Evolutionary conservation across 1,284 basidiomycete species (phyloP), one percentile per base, ranked within the genome.

Genomic region (Marasmius tenuissimus): DNA sequence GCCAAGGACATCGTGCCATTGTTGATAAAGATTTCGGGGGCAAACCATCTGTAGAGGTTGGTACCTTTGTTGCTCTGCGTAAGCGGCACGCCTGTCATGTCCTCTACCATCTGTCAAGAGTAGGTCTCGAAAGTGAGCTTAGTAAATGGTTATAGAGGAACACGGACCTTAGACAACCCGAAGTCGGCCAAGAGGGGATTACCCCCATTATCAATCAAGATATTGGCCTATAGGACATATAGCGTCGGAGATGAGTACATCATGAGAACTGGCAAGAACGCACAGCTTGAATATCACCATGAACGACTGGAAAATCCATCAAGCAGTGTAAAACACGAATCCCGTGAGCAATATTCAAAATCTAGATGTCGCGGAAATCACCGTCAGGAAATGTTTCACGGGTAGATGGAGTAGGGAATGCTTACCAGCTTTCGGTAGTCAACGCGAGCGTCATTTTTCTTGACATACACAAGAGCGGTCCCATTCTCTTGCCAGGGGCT

Each of bases 401-500:
- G 37, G 7, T n/a, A 61, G 55, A 18, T 20, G n/a, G 27, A 37
- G 7, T 39, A 16, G 20, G 12, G 20, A 33, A 51, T 37, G 69
- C 71, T 62, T 61, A 83, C 82, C 67, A 85, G 68, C 33, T 72
- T 63, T 42, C 69, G 61, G 60, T 85, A 80, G 60, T 84, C 75
- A 9, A 79, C 73, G 11, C 71, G 67, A 27, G 34, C 42, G 49
- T 75, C 72, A 49, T 76, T 70, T 14, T 68, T 68, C 51, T 74
- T 76, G 39, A 84, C 76, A 64, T 81, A 86, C 33, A 74, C 74
- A 47, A 83, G 67, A 14, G 79, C 79, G 53, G 78, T 80, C n/a
- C 84, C 85, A 61, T 85, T 80, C 20, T 72, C 69, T 69, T 81
- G 79, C 81, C 83, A 86, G 12, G 84, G 85, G 64, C 81, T 84